Conservation (phyloP, 1,139 yeast genomes). For the Hemisphaericaspora lyxosophila region DNA sequence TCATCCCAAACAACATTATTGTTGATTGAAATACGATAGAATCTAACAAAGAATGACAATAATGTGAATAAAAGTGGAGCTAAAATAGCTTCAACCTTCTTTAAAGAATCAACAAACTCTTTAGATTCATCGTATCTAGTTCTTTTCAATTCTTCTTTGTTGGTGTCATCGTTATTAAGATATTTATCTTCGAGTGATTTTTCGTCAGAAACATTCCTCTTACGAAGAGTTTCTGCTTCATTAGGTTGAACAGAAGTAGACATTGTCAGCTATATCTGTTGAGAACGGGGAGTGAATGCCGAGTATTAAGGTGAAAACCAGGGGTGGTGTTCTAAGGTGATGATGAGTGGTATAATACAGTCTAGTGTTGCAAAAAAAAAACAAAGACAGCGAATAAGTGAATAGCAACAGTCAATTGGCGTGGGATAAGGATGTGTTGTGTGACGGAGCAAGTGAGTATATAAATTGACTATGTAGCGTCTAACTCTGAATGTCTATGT, state of each 20-base stretch:
- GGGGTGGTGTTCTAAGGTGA: too few relatives aligned
- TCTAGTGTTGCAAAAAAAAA: too few relatives aligned
- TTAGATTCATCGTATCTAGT: slow-evolving; percentile 30
- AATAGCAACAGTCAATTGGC: too few relatives aligned
- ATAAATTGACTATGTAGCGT: too few relatives aligned
- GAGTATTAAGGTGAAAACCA: too few relatives aligned
- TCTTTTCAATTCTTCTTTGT: slow-evolving; percentile 26
- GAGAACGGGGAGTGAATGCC: too few relatives aligned
- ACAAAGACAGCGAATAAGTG: too few relatives aligned
- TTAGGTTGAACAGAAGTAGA: slow-evolving; percentile 28
- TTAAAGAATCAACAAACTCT: slow-evolving; percentile 32
- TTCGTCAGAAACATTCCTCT: slow-evolving; percentile 12
- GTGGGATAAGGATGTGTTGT: too few relatives aligned
- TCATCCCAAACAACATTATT: slow-evolving; percentile 63
- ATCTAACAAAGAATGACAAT: slow-evolving; percentile 50
- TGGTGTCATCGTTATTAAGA: slow-evolving; percentile 15
- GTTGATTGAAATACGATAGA: slow-evolving; percentile 52
- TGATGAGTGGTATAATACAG: too few relatives aligned
- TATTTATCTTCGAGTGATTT: slow-evolving; percentile 11
- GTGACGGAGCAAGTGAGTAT: too few relatives aligned
- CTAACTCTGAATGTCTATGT: too few relatives aligned
- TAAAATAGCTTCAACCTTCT: slow-evolving; percentile 33
- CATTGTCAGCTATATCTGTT: too few relatives aligned
- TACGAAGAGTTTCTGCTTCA: slow-evolving; percentile 23
- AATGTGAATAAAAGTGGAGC: slow-evolving; percentile 51